These are phyloP conservation scores for Fusarium burgessii DNA, from an alignment of 2,329 filamentous ascomycete species.

Conservation along the genomic window DNA sequence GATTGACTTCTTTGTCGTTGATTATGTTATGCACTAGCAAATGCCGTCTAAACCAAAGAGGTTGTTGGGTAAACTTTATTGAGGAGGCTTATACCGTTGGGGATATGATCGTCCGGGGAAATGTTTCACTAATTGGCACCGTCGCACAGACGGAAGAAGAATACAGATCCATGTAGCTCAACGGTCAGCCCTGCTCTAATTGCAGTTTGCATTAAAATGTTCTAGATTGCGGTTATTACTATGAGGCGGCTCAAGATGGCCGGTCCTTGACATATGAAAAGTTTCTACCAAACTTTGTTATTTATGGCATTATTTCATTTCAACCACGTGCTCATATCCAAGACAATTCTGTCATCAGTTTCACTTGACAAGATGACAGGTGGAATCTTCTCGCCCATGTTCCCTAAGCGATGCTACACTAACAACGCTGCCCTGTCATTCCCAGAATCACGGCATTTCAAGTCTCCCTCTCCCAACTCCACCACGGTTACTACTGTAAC, in stretches of 20 bases:
- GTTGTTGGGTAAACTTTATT: not conserved
- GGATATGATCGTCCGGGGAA: constrained; percentile 1
- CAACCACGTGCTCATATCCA: not conserved
- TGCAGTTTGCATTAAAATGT: not conserved
- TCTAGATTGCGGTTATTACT: not conserved
- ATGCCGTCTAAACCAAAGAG: not conserved
- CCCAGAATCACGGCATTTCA: not conserved
- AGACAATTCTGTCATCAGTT: not conserved
- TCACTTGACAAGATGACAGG: not conserved
- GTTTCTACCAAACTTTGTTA: not conserved
- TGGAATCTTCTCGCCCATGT: not conserved
- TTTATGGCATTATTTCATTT: not conserved
- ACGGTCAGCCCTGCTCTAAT: constrained; percentile 10
- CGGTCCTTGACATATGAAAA: not conserved
- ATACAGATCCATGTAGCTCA: not conserved
- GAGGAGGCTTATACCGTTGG: not conserved
- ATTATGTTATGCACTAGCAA: not conserved
- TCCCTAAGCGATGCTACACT: not conserved
- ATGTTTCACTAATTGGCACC: not conserved
- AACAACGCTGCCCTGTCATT: not conserved
- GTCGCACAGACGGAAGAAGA: not conserved
- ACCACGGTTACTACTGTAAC: constrained; percentile 3
- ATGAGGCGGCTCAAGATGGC: not conserved
- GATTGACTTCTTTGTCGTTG: not conserved
- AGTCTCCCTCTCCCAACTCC: not conserved